A percentile compares a stretch with the other conserved stretches of the same genome.
phyloP scores from a whole-genome alignment of 2,329 filamentous ascomycete species.

The Trichoderma atroviride region DNA sequence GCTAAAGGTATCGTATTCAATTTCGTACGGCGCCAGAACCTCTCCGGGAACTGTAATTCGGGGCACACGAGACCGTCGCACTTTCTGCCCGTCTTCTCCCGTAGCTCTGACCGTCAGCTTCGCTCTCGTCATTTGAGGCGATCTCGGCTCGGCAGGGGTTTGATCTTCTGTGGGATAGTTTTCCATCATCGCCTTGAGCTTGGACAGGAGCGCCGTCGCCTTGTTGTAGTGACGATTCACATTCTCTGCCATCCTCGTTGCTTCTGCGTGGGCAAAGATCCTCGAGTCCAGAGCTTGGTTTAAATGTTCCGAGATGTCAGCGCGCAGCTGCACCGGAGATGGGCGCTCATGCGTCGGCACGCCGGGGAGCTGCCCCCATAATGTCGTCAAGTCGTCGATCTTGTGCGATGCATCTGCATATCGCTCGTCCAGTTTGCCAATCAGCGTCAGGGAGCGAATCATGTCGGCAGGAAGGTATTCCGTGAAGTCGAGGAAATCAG shows the following conservation, averaged over 20 bases:
- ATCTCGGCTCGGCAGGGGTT: constrained; percentile 55
- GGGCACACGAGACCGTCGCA: constrained; percentile 52
- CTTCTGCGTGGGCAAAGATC: constrained; percentile 63
- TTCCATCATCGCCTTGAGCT: constrained; percentile 62
- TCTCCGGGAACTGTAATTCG: constrained; percentile 68
- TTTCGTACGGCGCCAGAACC: constrained; percentile 66
- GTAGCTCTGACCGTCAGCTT: constrained; percentile 51
- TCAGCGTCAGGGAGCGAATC: constrained; percentile 65
- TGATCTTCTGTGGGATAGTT: constrained; percentile 60
- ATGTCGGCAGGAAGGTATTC: constrained; percentile 71
- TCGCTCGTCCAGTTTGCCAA: constrained; percentile 63
- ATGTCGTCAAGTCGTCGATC: constrained; percentile 59
- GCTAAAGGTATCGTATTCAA: constrained; percentile 62
- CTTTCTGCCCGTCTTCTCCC: constrained; percentile 50
- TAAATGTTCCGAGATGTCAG: constrained; percentile 62
- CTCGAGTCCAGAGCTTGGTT: constrained; percentile 58
- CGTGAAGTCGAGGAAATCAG: constrained; percentile 70
- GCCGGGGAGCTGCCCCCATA: constrained; percentile 59
- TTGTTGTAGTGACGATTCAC: constrained; percentile 64
- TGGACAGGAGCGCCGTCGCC: constrained; percentile 60
- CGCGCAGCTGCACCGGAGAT: constrained; percentile 55
- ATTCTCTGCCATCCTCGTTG: constrained; percentile 64
- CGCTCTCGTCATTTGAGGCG: constrained; percentile 55
- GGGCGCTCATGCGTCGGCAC: constrained; percentile 52
- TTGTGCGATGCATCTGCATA: constrained; percentile 59